Base-by-base conservation (phyloP, 2,329 filamentous ascomycete genomes). In the Paecilomyces fulvus region DNA sequence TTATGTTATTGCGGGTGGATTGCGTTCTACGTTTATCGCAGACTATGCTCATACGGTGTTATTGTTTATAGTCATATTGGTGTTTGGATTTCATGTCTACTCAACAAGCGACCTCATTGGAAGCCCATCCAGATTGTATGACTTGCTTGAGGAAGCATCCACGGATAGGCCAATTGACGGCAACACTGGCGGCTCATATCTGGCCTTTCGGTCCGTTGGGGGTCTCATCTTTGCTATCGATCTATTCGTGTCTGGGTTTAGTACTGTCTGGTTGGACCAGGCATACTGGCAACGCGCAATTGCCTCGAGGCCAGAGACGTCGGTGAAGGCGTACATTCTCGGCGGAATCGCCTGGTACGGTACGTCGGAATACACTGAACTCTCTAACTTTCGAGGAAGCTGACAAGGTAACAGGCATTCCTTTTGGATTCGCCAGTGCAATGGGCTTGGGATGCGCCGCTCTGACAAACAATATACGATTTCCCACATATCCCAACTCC, bases 401-500 rank as follows among this genome's bases (percentile, higher is more conserved):
- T 37, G 17, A 23, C 28, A 12, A n/a, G 10, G 37, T 17, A 23
- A 6, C 30, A 62, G 61, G 61, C 0, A 79, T 81, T 30, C 79
- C 79, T 0, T 80, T 78, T 72, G 74, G 75, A 5, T 70, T 81
- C 0, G 78, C 77, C 0, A 80, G 79, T 0, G 61, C 79, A 3
- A 76, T 79, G 64, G 75, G 77, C 23, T 71, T 78, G 8, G 70
- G 74, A 0, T 77, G 76, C 1, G 67, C 78, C 0, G 77, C 71
- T 0, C 61, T 81, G 0, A 78, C 80, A 30, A 66, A 67, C 3
- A 72, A 72, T 0, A 73, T 77, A 0, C 65, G 71, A 0, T 83
- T 80, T 51, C 80, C 80, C 0, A 83, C 79, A 0, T 83, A 77
- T 43, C 80, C 80, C 37, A 67, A 65, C 8, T 56, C 64, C 0